Evolutionary conservation across 495 filamentous ascomycete genomes (phyloP).

Genomic region (Chaetomium tenue): DNA sequence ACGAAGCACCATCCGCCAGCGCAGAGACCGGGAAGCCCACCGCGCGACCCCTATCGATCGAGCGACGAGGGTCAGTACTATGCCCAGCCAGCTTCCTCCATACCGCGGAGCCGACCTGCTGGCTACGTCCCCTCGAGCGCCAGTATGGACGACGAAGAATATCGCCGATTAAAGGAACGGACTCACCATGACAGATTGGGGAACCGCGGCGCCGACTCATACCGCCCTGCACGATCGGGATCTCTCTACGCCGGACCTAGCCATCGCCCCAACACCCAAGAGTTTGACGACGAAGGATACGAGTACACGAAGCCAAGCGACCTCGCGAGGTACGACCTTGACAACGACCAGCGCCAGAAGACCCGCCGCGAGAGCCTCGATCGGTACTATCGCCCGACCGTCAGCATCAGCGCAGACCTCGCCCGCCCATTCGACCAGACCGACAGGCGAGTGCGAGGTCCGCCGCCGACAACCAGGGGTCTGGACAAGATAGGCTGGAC

Average conservation of each 20-base stretch:
- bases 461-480: conserved; percentile 61
- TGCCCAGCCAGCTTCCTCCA: conserved; percentile 51
- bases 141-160: conserved; percentile 46
- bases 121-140: conserved; percentile 34
- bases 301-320: conserved; percentile 72
- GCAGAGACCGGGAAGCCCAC: conserved; percentile 44
- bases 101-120: conserved; percentile 37
- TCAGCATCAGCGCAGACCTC: conserved; percentile 60
- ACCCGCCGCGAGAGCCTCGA: conserved; percentile 54
- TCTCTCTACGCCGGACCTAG: conserved; percentile 37
- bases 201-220: conserved; percentile 35
- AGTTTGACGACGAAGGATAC: conserved; percentile 66
- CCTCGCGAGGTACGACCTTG: conserved; percentile 64
- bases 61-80: conserved; percentile 52
- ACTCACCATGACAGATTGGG: conserved; percentile 43
- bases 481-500: conserved; percentile 56
- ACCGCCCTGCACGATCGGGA: conserved; percentile 39
- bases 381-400: conserved; percentile 61
- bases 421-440: conserved; percentile 41
- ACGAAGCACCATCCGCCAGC: conserved; percentile 35
- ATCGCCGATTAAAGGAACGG: conserved; percentile 44
- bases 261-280: conserved; percentile 43
- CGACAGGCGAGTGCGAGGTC: conserved; percentile 49
- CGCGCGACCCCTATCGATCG: conserved; percentile 48
- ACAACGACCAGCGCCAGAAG: conserved; percentile 43